phyloP scores from a whole-genome alignment of 768 basidiomycete genomes.

The button mushroom (Agaricus bisporus) region DNA sequence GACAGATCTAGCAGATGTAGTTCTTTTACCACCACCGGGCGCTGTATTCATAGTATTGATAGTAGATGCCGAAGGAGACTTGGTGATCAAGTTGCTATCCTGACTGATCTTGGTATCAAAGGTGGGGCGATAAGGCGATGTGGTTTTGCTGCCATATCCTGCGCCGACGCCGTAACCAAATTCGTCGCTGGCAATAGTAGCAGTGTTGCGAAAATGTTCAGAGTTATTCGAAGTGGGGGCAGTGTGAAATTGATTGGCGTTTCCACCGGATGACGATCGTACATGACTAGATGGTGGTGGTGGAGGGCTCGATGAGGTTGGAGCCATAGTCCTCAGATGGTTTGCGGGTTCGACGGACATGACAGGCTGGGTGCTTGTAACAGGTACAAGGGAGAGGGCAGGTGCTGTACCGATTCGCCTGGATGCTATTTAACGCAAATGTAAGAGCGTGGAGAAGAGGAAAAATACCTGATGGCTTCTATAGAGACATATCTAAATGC shows the following conservation, averaged over 20 bases:
- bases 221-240: slow-evolving; percentile 6
- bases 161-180: slow-evolving; percentile 10
- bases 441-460: slow-evolving; percentile 20
- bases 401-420: slow-evolving; percentile 46
- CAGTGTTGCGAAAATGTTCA: not conserved
- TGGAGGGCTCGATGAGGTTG: slow-evolving; percentile 9
- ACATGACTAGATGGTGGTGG: not conserved
- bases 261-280: not conserved
- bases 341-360: slow-evolving; percentile 4
- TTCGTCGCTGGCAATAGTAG: slow-evolving; percentile 10
- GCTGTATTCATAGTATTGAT: no score
- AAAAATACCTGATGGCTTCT: slow-evolving; percentile 53
- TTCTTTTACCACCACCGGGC: slow-evolving; percentile 13
- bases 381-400: slow-evolving; percentile 36
- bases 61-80: slow-evolving; percentile 9
- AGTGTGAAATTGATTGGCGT: slow-evolving; percentile 4
- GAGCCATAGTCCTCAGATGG: not conserved
- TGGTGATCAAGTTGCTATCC: not conserved
- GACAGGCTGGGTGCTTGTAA: slow-evolving; percentile 2
- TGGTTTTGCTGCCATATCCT: not conserved
- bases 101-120: no score
- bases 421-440: not conserved
- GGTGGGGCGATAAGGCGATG: no score
- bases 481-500: slow-evolving; percentile 54
- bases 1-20: slow-evolving; percentile 20